These are phyloP conservation scores for Wickerhamiella bombiphila DNA, from an alignment of 805 yeast species.

Conservation along the genomic window DNA sequence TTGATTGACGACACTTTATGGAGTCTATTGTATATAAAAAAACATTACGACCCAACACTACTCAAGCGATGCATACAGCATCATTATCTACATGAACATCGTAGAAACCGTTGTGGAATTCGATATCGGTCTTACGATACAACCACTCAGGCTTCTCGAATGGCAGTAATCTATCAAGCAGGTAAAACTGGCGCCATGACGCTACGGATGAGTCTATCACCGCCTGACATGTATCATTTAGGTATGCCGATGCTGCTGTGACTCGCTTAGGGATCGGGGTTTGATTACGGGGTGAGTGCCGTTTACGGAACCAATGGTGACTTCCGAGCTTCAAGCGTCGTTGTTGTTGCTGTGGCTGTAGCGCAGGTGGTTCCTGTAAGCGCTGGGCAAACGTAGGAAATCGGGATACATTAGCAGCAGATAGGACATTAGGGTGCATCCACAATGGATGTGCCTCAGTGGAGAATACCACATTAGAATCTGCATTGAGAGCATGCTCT, in stretches of 20 bases:
- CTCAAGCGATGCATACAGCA: slow-evolving; percentile 5
- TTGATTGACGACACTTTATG: slow-evolving; percentile 2
- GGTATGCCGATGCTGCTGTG: neutral
- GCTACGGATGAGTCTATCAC: slow-evolving; percentile 16
- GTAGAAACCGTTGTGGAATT: slow-evolving; percentile 10
- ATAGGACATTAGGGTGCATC: slow-evolving; percentile 31
- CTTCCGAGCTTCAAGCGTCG: neutral
- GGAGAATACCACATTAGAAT: slow-evolving; percentile 39
- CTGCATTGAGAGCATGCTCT: slow-evolving; percentile 35
- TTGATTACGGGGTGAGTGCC: neutral
- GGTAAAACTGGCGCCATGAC: slow-evolving; percentile 23
- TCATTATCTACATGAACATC: slow-evolving; percentile 7
- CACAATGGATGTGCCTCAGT: slow-evolving; percentile 92
- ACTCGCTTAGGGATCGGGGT: neutral
- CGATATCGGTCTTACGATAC: slow-evolving; percentile 1
- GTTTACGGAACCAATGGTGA: too few relatives aligned
- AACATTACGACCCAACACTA: too few relatives aligned
- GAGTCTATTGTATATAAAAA: neutral
- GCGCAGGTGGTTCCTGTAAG: neutral
- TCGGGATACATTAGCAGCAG: slow-evolving; percentile 12
- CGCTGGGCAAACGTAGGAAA: slow-evolving; percentile 6
- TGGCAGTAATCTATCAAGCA: slow-evolving; percentile 15
- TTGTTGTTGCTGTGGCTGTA: neutral
- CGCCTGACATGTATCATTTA: neutral
- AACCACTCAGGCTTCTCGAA: slow-evolving; percentile 14